phyloP scores from a whole-genome alignment of 257 asterid species.

The Galeopsis tetrahit region DNA sequence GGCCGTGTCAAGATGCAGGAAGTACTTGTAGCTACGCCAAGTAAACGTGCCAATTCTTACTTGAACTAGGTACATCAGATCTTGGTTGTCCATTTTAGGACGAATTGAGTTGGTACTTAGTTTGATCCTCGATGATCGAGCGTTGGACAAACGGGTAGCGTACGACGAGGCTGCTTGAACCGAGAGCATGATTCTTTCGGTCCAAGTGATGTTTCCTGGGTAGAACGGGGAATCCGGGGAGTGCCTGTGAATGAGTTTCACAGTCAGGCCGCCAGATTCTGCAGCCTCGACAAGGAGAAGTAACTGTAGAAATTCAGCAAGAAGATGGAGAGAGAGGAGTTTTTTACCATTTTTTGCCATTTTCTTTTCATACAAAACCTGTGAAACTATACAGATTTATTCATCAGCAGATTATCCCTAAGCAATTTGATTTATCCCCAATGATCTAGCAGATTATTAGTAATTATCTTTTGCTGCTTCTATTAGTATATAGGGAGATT shows the following conservation, averaged over 20 bases:
- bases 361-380: neutral
- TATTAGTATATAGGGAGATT: too few relatives aligned
- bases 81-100: slow-evolving; percentile 11
- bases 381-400: slow-evolving; percentile 2
- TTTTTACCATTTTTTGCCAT: neutral
- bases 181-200: neutral
- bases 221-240: slow-evolving; percentile 25
- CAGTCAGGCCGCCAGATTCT: too few relatives aligned
- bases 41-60: slow-evolving; percentile 29
- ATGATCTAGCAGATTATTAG: too few relatives aligned
- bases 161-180: slow-evolving; percentile 5
- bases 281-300: neutral
- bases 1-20: slow-evolving; percentile 34
- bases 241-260: slow-evolving; percentile 33
- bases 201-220: slow-evolving; percentile 15
- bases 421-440: neutral
- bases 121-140: neutral
- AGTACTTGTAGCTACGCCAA: slow-evolving; percentile 13
- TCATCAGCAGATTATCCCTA: neutral
- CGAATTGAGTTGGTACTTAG: neutral
- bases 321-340: neutral
- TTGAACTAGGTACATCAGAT: slow-evolving; percentile 23
- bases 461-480: too few relatives aligned
- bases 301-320: neutral
- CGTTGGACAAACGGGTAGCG: neutral